Base-by-base conservation (phyloP, 1,139 yeast species). In the Candida tropicalis region DNA sequence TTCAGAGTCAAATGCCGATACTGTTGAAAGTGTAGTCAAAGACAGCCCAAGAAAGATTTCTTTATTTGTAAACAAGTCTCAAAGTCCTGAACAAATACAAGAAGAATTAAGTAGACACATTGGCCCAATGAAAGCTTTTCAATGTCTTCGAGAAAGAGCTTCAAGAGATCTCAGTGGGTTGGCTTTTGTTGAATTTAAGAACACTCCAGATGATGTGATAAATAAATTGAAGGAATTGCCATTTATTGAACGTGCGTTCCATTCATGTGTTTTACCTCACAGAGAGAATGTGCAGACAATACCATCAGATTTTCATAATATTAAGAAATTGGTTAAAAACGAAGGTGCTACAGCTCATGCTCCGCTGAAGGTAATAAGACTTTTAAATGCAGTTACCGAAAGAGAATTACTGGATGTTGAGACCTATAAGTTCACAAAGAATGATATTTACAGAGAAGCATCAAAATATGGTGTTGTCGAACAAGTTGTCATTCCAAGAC, bases 401-500 rank as follows among this genome's bases (percentile, higher is more conserved):
- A 79, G 79, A 42, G 95, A 88, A 47, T 63, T 86, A 41, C 64
- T 73, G 17, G 81, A 81, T 40, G 79, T 76, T 38, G 62, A 60
- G 0, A 77, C 71, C 39, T 78, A 70, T 47, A 63, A 70, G 13
- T 81, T 79, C 42, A 68, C 84, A 18, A 33, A 35, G 10, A 26
- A 40, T 24, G 43, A 40, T n/a, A 73, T 89, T 22, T 51, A 57
- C 11, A 60, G 62, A 4, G 86, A 83, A 51, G 79, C 84, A 24
- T 58, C 67, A 0, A 71, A 70, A 40, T 73, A 70, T 48, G 91
- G 91, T 0, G 61, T 60, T 5, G 79, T 87, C 5, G 63, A 65
- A 11, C 70, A 78, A 4, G 64, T 88, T 3, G 75, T 73, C 47
- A 78, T 89, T n/a, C 91, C 95, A 0, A 70, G 79, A 50, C 93